Percentiles rank a stretch among this genome's conserved stretches.
These are phyloP conservation scores for Hawksworthiomyces lignivorus DNA, from an alignment of 2,329 filamentous ascomycete genomes.

Conservation along the genomic window DNA sequence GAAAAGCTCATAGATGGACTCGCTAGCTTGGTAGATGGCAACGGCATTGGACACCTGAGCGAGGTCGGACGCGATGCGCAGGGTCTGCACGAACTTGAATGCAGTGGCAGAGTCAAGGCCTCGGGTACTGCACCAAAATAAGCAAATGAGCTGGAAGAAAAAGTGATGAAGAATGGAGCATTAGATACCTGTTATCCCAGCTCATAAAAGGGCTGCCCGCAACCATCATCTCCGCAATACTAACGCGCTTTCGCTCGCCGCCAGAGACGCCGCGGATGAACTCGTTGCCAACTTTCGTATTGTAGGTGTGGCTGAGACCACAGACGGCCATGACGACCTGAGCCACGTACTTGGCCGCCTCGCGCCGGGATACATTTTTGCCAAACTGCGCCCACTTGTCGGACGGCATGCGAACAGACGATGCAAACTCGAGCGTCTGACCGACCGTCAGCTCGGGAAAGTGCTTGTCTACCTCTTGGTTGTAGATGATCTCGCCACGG, in stretches of 20 bases:
- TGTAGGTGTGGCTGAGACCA: too few relatives aligned
- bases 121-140: too few relatives aligned
- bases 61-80: constrained; percentile 52
- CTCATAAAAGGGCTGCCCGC: too few relatives aligned
- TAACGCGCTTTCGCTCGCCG: too few relatives aligned
- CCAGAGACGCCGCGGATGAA: too few relatives aligned
- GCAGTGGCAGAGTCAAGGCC: too few relatives aligned
- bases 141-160: too few relatives aligned
- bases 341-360: constrained; percentile 48
- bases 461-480: constrained; percentile 61
- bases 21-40: constrained; percentile 66
- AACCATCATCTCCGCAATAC: too few relatives aligned
- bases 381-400: constrained; percentile 51
- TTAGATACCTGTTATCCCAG: too few relatives aligned
- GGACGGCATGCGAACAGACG: constrained; percentile 30
- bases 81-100: constrained; percentile 58
- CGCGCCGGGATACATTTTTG: constrained; percentile 35
- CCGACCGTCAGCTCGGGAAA: constrained; percentile 62
- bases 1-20: constrained; percentile 42
- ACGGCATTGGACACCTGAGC: constrained; percentile 57
- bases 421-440: constrained; percentile 60
- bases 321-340: constrained; percentile 71
- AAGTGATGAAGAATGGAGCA: too few relatives aligned
- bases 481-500: constrained; percentile 62
- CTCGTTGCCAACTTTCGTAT: too few relatives aligned